Base-by-base conservation (phyloP, 345 rosid genomes). In the Eutrema japonicum region DNA sequence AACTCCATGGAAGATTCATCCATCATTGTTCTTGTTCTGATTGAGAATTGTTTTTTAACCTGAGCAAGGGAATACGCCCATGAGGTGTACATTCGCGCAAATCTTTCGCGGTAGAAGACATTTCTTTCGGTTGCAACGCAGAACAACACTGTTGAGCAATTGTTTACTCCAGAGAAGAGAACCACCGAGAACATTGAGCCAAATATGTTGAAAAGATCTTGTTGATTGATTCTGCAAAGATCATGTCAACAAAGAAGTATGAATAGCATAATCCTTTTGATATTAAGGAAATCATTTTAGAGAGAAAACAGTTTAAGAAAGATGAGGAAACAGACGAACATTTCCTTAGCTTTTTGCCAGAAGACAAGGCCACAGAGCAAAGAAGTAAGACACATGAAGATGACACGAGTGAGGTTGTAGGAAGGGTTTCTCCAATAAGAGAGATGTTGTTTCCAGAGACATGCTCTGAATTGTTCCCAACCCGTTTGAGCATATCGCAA, bases 341-440 rank as follows among this genome's bases (percentile, higher is more conserved):
- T 76, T 64, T 81, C 59, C 50, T 70, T 61, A 27, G 85, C 91
- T 64, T 73, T 71, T 58, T 83, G 68, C 93, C 85, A 86, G 40
- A 82, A 83, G 45, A 85, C 36, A 22, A 58, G 29, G 27, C 88
- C 91, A 45, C 79, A 81, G 9, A 87, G 29, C 16, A 87, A 0
- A 57, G 83, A 73, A 33, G 79, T 57, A 3, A 35, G 27, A 43
- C 62, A 35, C 50, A 74, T 66, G 67, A 71, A 71, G 11, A 74
- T 2, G 53, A 85, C 37, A 18, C 89, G 85, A 8, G 62, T 56
- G 61, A 87, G 66, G 51, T 87, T 89, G 76, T 82, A 87, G 2
- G 75, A 48, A 6, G 91, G 85, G 62, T 80, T 87, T 75, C 90
- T 81, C 89, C 91, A 89, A 35, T 87, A 87, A 12, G 95, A 83